Evolutionary conservation across 2,329 filamentous ascomycete genomes (phyloP), one percentile per base, ranked within the genome.

Genomic region (Cladophialophora yegresii): DNA sequence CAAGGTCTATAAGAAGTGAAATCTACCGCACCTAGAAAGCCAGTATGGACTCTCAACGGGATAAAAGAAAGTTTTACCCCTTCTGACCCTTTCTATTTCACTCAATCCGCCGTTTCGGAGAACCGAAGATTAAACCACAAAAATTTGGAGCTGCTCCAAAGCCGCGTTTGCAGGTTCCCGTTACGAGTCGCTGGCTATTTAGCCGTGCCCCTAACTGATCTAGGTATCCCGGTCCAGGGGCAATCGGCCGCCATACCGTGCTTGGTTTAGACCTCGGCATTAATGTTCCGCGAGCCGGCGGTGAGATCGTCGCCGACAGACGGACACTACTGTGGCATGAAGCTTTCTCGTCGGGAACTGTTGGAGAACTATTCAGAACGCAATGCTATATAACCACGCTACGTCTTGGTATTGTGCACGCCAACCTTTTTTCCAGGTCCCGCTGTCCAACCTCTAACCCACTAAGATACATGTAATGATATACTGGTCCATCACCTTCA

Each of bases 151-250:
- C 61, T 58, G n/a, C 45, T 6, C 26, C 26, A 28, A 28, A 6
- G 3, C 26, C 26, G 3, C 26, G 6, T 50, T 45, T 10, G 47
- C 47, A 10, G 45, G 20, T 30, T 30, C 9, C 45, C 23, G 20
- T 16, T 49, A n/a, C 47, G 23, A 50, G 23, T 60, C 55, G 61
- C 56, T 57, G 22, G 33, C 47, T n/a, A 36, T 51, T 55, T 59
- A 55, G 55, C 55, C 61, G 61, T 23, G 12, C 2, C 2, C 26
- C 50, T 63, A 59, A 49, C 61, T 47, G 3, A 13, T 20, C 40
- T 43, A 55, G 56, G 61, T n/a, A 60, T 59, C 47, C 56, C 56
- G 56, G 33, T 50, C 26, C 55, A 54, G 56, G 61, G 20, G 50
- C 54, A 22, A 32, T n/a, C 43, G 50, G 33, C 33, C 23, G 40